Percentiles rank a stretch among this genome's conserved stretches.
These are phyloP conservation scores for Ceratopteris richardii DNA, from an alignment of 75 land plant genomes.

Conservation along the genomic window DNA sequence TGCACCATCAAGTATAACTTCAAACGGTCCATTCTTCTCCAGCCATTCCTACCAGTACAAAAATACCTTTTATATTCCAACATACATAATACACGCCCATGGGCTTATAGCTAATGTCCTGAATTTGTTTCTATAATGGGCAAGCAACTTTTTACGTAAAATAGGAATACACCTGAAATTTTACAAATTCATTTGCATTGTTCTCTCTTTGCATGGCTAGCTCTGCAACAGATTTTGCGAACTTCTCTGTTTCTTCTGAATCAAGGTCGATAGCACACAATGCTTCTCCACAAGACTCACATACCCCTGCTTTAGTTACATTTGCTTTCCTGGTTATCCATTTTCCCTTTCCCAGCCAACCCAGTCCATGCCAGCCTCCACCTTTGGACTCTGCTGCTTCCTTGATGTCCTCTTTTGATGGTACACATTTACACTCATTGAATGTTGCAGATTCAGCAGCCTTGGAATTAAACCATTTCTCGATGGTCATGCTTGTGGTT, in stretches of 20 bases:
- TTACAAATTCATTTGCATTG: conserved; percentile 16
- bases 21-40: conserved; percentile 60
- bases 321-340: conserved; percentile 46
- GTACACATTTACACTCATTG: neutral
- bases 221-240: conserved; percentile 54
- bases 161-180: neutral
- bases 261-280: conserved; percentile 75
- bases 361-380: conserved; percentile 95
- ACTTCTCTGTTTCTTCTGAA: conserved; percentile 70
- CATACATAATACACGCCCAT: too few species aligned
- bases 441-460: conserved; percentile 28
- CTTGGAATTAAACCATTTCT: conserved; percentile 61
- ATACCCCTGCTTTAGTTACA: conserved; percentile 42
- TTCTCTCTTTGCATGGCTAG: conserved; percentile 64
- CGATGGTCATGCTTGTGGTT: conserved; percentile 43
- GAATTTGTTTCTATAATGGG: neutral
- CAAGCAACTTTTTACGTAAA: too few species aligned
- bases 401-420: conserved; percentile 17
- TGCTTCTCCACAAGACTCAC: conserved; percentile 50
- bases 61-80: too few species aligned
- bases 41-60: conserved; percentile 59
- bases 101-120: too few species aligned
- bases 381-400: conserved; percentile 49
- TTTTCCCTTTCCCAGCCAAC: conserved; percentile 72
- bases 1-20: conserved; percentile 85